Conservation (phyloP, 495 filamentous ascomycete genomes). For the Cetradonia linearis region DNA sequence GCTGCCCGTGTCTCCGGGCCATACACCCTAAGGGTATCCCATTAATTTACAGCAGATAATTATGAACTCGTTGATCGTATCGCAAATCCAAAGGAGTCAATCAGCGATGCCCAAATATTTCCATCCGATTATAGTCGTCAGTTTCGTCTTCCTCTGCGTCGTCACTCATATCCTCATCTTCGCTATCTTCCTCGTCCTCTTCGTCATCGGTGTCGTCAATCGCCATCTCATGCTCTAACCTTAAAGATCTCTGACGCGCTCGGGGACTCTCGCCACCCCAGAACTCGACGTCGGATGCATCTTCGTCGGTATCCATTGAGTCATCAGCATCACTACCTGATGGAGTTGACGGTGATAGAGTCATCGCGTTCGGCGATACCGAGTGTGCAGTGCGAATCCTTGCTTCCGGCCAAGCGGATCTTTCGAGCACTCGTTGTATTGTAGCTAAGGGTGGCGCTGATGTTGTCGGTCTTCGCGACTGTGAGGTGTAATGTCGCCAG, state of each 20-base stretch:
- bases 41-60: not conserved
- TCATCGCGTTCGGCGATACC: slow-evolving; percentile 34
- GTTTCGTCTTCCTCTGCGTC: slow-evolving; percentile 44
- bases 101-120: slow-evolving; percentile 63
- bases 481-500: slow-evolving; percentile 13
- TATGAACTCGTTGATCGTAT: not conserved
- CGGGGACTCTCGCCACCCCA: slow-evolving; percentile 48
- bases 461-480: slow-evolving; percentile 30
- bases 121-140: slow-evolving; percentile 43
- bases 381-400: slow-evolving; percentile 33
- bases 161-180: slow-evolving; percentile 32
- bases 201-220: slow-evolving; percentile 29
- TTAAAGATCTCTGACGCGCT: slow-evolving; percentile 35
- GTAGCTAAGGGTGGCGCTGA: slow-evolving; percentile 18
- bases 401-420: slow-evolving; percentile 17
- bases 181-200: slow-evolving; percentile 29
- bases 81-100: not conserved
- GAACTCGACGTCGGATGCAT: slow-evolving; percentile 49
- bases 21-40: not conserved
- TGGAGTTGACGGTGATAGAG: slow-evolving; percentile 32
- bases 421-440: slow-evolving; percentile 8
- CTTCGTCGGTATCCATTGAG: slow-evolving; percentile 33
- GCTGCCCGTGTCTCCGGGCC: not conserved
- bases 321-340: slow-evolving; percentile 33
- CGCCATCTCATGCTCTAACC: slow-evolving; percentile 30